Base-by-base conservation (phyloP, 331 rosid genomes). In the Erythrophleum ivorense region DNA sequence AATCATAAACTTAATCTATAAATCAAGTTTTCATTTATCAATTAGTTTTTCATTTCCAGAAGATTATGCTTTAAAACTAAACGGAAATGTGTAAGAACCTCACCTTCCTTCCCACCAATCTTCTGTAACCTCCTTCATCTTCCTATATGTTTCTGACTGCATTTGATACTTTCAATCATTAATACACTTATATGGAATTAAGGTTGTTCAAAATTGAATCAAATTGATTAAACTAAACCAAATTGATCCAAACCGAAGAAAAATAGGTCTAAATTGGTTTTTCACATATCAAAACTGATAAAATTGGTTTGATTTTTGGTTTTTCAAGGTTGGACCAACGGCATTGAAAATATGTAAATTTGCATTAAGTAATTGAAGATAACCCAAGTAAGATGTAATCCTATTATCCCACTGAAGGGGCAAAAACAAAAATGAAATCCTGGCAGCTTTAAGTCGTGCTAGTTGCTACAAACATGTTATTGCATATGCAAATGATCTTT, bases 101-200 rank as follows among this genome's bases (percentile, higher is more conserved):
- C 88, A 96, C 99, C 97, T 94, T 89, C 90, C 97, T 85, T 92
- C 97, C 99, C 99, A 96, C 71, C 89, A 88, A 84, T 94, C 99
- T 65, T 86, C 92, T 43, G 98, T 92, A 59, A 89, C 89, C 71
- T 92, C 90, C 88, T 91, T 92, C 99, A 96, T 96, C 89, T 86
- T 92, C 83, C 97, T 83, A 87, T 96, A 96, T 50, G 99, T 92
- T 88, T 94, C 99, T 7, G 94, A 86, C 99, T 96, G 90, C 79
- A 83, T 77, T 69, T 64, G 75, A 71, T 46, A 82, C 46, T 76
- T 78, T 34, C 71, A 68, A 80, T 84, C 50, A 71, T 80, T 68
- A 38, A 65, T 21, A 15, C 66, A 50, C 34, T 41, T 45, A 49
- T 45, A 77, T 3, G 14, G 45, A 77, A 73, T 6, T 2, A 33